Evolutionary conservation across 163 green algal genomes (phyloP).

Genomic region (Botryococcus braunii): DNA sequence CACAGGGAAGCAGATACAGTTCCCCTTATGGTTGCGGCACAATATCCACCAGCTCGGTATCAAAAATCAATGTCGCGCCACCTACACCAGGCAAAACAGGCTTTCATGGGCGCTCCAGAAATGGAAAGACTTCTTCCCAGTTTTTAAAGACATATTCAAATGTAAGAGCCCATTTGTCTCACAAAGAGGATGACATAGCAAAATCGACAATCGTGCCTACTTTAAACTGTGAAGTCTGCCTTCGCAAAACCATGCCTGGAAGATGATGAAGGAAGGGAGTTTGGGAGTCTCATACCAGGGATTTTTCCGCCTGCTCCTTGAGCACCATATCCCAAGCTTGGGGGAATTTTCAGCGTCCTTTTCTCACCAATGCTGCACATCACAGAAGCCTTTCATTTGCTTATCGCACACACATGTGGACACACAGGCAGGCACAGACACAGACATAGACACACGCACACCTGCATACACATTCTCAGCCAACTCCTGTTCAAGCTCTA

Average conservation of each 20-base stretch:
- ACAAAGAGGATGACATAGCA: background rate
- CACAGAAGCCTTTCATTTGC: constrained; percentile 1
- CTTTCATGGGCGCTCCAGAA: background rate
- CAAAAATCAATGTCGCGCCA: constrained; percentile 36
- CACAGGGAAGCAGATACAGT: too few species aligned
- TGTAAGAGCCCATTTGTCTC: too few species aligned
- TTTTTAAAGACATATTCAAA: too few species aligned
- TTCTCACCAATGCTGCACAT: constrained; percentile 58
- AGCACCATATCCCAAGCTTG: constrained; percentile 58
- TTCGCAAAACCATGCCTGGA: background rate
- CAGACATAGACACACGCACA: too few species aligned
- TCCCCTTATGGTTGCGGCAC: too few species aligned
- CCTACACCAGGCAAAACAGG: background rate
- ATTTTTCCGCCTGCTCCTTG: constrained; percentile 28
- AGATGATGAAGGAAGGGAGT: background rate
- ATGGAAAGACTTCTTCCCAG: too few species aligned
- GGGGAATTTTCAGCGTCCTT: constrained; percentile 66
- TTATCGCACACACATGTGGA: constrained; percentile 1
- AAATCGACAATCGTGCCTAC: background rate
- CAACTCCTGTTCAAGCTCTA: background rate
- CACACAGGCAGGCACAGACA: too few species aligned
- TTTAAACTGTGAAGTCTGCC: background rate
- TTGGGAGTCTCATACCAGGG: constrained; percentile 14
- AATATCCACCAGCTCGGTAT: constrained; percentile 21
- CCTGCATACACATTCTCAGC: background rate